Evolutionary conservation across 2,329 filamentous ascomycete genomes (phyloP).

Genomic region (Sordariomycetes sp.): DNA sequence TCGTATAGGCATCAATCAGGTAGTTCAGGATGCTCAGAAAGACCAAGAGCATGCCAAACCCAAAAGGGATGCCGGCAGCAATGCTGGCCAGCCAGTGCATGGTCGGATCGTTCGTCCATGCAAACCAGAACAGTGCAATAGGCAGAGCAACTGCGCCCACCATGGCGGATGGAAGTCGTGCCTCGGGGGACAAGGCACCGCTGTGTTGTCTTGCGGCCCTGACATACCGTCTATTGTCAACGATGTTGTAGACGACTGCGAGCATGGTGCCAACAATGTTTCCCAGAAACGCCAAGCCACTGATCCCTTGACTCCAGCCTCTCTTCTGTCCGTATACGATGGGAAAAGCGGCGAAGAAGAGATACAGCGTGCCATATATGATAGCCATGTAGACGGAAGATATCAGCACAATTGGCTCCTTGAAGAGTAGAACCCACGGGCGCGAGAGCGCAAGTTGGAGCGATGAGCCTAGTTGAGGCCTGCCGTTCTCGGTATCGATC

Average conservation of each 20-base stretch:
- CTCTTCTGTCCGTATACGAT: constrained; percentile 46
- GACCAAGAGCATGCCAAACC: constrained; percentile 45
- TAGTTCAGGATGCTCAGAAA: constrained; percentile 53
- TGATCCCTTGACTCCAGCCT: constrained; percentile 41
- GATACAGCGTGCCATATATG: constrained; percentile 36
- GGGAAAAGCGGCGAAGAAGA: constrained; percentile 36
- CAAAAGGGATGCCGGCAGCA: constrained; percentile 29
- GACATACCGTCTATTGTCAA: constrained; percentile 38
- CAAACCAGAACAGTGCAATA: constrained; percentile 49
- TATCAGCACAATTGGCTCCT: constrained; percentile 52
- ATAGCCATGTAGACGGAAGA: constrained; percentile 50
- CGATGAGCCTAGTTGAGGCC: not conserved
- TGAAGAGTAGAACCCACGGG: constrained; percentile 51
- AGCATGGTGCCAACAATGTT: constrained; percentile 48
- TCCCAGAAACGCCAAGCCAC: constrained; percentile 49
- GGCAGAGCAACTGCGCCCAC: constrained; percentile 45
- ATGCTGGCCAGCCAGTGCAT: constrained; percentile 43
- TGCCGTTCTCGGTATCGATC: constrained; percentile 15
- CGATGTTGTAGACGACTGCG: constrained; percentile 38
- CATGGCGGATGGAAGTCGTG: constrained; percentile 44
- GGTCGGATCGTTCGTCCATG: constrained; percentile 43
- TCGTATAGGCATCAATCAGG: constrained; percentile 55
- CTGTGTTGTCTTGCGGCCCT: constrained; percentile 24
- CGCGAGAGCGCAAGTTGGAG: constrained; percentile 35
- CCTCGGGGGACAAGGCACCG: constrained; percentile 48